Percentiles rank a stretch among this genome's conserved stretches.
Conservation (phyloP, 257 asterid species). For the Solanum ahanhuiri region DNA sequence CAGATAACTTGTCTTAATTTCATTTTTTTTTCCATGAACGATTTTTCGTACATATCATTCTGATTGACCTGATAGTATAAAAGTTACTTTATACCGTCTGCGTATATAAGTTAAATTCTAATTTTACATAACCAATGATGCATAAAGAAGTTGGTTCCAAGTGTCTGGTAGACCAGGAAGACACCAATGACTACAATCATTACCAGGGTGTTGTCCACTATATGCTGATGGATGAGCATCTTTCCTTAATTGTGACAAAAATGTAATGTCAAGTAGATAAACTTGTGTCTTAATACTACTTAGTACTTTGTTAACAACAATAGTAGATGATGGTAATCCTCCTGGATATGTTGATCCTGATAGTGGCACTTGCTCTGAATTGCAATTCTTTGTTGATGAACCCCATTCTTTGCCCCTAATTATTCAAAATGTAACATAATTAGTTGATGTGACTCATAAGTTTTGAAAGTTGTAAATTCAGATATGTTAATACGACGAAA, state of each 20-base stretch:
- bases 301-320: constrained; percentile 7
- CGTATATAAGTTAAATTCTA: not conserved
- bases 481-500: not conserved
- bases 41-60: not conserved
- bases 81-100: accelerated
- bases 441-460: not conserved
- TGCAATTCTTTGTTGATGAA: constrained; percentile 8
- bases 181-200: constrained; percentile 19
- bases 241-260: constrained; percentile 10
- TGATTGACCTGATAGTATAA: not conserved
- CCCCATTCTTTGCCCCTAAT: constrained; percentile 13
- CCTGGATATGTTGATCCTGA: constrained; percentile 12
- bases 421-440: not conserved
- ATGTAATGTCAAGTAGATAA: constrained; percentile 7
- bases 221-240: constrained; percentile 14
- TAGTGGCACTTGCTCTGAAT: constrained; percentile 5
- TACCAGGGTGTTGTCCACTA: constrained; percentile 7
- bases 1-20: not conserved
- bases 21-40: not conserved
- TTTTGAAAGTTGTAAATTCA: not conserved
- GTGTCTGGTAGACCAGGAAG: constrained; percentile 19
- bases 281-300: constrained; percentile 1
- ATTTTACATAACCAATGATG: not conserved
- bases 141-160: constrained; percentile 16
- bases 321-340: not conserved